These are phyloP conservation scores for Dioszegia aurantiaca DNA, from an alignment of 768 basidiomycete genomes.

Conservation along the genomic window DNA sequence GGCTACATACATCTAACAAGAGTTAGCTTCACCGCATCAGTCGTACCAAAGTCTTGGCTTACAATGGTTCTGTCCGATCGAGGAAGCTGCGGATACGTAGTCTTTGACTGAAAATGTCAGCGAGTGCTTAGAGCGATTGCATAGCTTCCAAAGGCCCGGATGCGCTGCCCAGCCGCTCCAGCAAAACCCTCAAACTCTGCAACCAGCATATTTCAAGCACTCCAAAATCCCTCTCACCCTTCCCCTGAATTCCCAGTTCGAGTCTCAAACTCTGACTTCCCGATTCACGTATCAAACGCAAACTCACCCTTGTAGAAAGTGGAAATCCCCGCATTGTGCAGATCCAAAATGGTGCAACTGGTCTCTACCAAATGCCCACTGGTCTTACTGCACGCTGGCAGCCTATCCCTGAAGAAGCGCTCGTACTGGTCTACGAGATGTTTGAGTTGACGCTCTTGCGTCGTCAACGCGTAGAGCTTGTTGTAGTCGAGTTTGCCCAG, in stretches of 20 bases:
- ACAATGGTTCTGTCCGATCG: conserved; percentile 81
- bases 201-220: neutral
- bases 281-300: too few relatives aligned
- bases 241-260: neutral
- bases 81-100: conserved; percentile 72
- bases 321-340: conserved; percentile 62
- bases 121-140: neutral
- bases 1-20: neutral
- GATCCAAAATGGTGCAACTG: conserved; percentile 94
- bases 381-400: conserved; percentile 66
- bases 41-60: too few relatives aligned
- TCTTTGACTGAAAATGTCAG: conserved; percentile 64
- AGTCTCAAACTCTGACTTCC: too few relatives aligned
- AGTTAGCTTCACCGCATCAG: too few relatives aligned
- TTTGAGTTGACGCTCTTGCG: conserved; percentile 79
- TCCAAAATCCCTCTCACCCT: neutral
- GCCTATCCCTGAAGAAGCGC: conserved; percentile 72
- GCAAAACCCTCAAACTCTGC: too few relatives aligned
- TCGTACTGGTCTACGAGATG: conserved; percentile 93
- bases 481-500: conserved; percentile 84
- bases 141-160: too few relatives aligned
- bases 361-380: conserved; percentile 90
- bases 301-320: conserved; percentile 70
- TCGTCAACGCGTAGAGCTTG: conserved; percentile 76
- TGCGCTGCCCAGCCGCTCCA: too few relatives aligned